Conservation (phyloP, 805 yeast species). For the Kregervanrija delftensis region DNA sequence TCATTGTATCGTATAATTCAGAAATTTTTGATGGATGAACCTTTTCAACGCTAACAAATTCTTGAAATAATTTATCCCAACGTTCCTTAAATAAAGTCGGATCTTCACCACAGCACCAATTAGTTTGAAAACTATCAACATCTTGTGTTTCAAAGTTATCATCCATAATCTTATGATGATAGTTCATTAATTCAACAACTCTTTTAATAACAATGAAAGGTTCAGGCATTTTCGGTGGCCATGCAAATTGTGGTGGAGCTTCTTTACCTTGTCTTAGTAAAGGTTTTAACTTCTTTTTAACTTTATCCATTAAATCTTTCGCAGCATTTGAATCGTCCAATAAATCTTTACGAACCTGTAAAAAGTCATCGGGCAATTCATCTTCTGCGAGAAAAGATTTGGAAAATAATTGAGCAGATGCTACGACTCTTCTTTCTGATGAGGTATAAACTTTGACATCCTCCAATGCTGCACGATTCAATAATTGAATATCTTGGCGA, state of each 20-base stretch:
- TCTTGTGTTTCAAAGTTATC: slow-evolving; percentile 66
- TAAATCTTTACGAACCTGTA: slow-evolving; percentile 80
- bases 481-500: slow-evolving; percentile 82
- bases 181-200: slow-evolving; percentile 93
- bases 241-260: slow-evolving; percentile 95
- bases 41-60: slow-evolving; percentile 86
- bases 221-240: slow-evolving; percentile 98
- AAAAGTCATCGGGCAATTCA: slow-evolving; percentile 67
- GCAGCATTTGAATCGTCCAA: slow-evolving; percentile 98
- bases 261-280: slow-evolving; percentile 90
- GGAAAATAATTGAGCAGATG: slow-evolving; percentile 83
- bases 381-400: slow-evolving; percentile 68
- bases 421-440: slow-evolving; percentile 89
- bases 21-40: slow-evolving; percentile 97
- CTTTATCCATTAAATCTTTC: slow-evolving; percentile 94
- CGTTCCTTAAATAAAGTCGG: slow-evolving; percentile 85
- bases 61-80: slow-evolving; percentile 94
- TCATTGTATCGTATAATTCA: slow-evolving; percentile 96
- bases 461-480: slow-evolving; percentile 77
- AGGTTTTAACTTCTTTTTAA: slow-evolving; percentile 92
- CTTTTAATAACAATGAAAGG: slow-evolving; percentile 91
- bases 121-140: slow-evolving; percentile 58
- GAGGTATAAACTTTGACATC: slow-evolving; percentile 85
- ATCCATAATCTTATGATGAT: slow-evolving; percentile 78
- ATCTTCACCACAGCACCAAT: slow-evolving; percentile 98